phyloP scores from a whole-genome alignment of 2,329 filamentous ascomycete genomes.

The Xylariaceae sp. region DNA sequence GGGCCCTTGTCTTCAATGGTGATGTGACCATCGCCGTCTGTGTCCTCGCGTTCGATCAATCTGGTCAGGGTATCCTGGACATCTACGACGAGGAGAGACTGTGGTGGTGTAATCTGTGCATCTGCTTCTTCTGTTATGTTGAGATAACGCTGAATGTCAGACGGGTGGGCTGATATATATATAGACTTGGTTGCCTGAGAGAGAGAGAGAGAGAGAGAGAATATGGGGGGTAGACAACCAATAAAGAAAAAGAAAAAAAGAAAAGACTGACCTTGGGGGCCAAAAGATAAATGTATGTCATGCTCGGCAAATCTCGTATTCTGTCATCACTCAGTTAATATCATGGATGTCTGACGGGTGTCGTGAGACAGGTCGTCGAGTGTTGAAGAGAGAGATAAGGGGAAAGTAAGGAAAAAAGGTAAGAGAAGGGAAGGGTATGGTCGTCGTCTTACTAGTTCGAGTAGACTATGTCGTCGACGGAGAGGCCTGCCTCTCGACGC shows the following conservation, averaged over 20 bases:
- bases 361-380: too few species aligned
- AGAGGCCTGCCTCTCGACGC: neutral
- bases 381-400: too few species aligned
- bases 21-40: conserved; percentile 3
- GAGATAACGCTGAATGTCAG: neutral
- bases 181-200: too few species aligned
- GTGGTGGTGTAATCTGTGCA: neutral
- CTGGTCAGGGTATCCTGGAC: neutral
- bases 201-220: too few species aligned
- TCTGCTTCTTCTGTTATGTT: neutral
- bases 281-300: too few species aligned
- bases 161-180: too few species aligned
- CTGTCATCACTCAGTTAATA: too few species aligned
- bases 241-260: too few species aligned
- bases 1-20: conserved; percentile 4
- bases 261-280: too few species aligned
- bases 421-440: neutral
- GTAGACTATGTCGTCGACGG: conserved; percentile 1
- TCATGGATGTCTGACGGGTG: too few species aligned
- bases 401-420: neutral
- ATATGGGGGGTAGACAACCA: too few species aligned
- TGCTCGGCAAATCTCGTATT: too few species aligned
- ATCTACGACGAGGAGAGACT: neutral
- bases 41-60: neutral
- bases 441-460: neutral